Evolutionary conservation across 2,329 filamentous ascomycete genomes (phyloP).

Genomic region (Arthrobotrys conoides): DNA sequence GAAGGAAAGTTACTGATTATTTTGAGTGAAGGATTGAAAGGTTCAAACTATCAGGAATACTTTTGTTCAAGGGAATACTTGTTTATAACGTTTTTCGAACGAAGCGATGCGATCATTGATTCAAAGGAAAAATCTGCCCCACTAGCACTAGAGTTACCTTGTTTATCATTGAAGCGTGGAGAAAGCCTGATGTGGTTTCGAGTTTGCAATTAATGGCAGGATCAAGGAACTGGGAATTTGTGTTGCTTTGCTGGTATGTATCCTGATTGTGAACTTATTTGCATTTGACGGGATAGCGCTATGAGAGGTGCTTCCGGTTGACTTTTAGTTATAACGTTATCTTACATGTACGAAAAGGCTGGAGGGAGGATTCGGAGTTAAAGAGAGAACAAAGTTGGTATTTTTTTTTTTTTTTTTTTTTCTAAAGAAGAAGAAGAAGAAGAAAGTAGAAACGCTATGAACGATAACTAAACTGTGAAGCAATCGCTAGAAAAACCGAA

Average conservation of each 20-base stretch:
- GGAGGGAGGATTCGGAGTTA: conserved; percentile 21
- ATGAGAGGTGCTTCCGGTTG: background rate
- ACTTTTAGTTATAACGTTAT: background rate
- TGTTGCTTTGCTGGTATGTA: background rate
- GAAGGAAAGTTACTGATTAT: no score
- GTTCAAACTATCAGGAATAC: background rate
- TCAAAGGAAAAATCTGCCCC: background rate
- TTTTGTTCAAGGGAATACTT: background rate
- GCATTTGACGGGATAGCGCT: background rate
- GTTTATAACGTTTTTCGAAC: background rate
- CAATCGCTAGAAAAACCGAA: background rate
- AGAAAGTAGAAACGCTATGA: background rate
- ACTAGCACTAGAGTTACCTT: no score
- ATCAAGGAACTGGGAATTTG: background rate
- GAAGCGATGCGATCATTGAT: conserved; percentile 2
- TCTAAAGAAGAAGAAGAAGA: background rate
- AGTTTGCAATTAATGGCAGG: background rate
- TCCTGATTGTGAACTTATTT: background rate
- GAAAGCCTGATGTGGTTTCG: background rate
- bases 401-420: conserved; percentile 2
- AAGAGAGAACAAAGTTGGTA: conserved; percentile 35
- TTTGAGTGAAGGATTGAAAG: conserved; percentile 6
- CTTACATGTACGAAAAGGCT: background rate
- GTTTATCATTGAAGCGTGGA: background rate
- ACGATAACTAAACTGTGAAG: background rate